Evolutionary conservation across 2,329 filamentous ascomycete genomes (phyloP).

Genomic region (Colletotrichum sp.): DNA sequence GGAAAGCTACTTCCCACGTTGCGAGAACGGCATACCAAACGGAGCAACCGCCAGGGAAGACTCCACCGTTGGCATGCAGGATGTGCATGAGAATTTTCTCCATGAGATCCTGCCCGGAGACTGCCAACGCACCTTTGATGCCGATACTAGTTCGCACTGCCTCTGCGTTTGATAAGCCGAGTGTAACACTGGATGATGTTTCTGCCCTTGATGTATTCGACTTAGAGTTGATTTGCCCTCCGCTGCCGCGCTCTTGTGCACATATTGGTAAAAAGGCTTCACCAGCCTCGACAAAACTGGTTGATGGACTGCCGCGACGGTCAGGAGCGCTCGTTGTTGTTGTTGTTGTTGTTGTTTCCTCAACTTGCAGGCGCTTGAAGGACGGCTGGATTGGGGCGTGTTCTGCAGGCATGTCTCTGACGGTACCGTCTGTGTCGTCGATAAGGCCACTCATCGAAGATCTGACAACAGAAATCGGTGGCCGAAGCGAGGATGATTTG

Average conservation of each 20-base stretch:
- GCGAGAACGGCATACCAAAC: constrained; percentile 53
- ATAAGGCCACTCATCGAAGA: not conserved
- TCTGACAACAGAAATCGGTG: not conserved
- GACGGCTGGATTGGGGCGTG: not conserved
- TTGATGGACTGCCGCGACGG: not conserved
- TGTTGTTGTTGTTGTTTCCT: not conserved
- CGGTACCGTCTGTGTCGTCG: not conserved
- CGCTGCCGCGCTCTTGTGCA: not conserved
- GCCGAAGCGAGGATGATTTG: not conserved
- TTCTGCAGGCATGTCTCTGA: constrained; percentile 13
- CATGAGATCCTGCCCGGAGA: not conserved
- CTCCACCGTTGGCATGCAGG: constrained; percentile 45
- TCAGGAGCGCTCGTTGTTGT: not conserved
- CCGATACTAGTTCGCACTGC: not conserved
- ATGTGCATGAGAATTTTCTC: constrained; percentile 37
- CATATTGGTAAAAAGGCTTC: not conserved
- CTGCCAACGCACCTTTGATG: not conserved
- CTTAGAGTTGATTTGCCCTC: not conserved
- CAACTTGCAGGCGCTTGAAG: not conserved
- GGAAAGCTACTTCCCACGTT: constrained; percentile 48
- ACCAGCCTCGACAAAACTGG: not conserved
- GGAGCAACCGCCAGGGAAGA: constrained; percentile 55
- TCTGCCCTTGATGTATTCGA: not conserved
- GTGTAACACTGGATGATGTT: not conserved
- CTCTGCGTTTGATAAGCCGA: not conserved